Evolutionary conservation across 257 asterid genomes (phyloP).

Genomic region (Fraxinus quadrangulata): DNA sequence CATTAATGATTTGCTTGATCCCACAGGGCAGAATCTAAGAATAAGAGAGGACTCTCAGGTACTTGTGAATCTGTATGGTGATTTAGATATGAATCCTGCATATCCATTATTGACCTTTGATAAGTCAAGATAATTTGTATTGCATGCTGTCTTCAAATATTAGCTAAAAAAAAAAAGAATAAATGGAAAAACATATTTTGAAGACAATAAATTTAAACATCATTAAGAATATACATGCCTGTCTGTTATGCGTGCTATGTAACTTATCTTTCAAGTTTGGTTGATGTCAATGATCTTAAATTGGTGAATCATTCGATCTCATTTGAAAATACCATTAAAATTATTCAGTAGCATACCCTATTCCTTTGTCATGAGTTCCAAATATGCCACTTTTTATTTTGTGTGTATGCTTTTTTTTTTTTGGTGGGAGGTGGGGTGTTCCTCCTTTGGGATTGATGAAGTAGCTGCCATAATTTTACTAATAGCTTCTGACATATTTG

Average conservation of each 20-base stretch:
- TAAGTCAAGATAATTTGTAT: slow-evolving; percentile 12
- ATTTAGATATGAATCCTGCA: slow-evolving; percentile 17
- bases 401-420: not conserved
- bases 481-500: not conserved
- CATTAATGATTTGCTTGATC: slow-evolving; percentile 85
- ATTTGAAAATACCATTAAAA: not conserved
- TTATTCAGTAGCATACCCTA: not conserved
- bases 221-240: not conserved
- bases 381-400: not conserved
- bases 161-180: not conserved
- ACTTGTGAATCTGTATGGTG: slow-evolving; percentile 18
- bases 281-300: slow-evolving; percentile 14
- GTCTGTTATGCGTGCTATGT: not conserved
- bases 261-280: not conserved
- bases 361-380: not conserved
- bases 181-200: not conserved
- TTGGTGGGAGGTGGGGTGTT: not conserved
- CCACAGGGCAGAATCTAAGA: slow-evolving; percentile 79
- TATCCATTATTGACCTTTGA: slow-evolving; percentile 19
- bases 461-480: not conserved
- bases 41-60: slow-evolving; percentile 88
- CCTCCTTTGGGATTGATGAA: not conserved
- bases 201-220: not conserved
- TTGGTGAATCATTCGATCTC: not conserved
- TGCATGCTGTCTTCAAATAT: not conserved